Evolutionary conservation across 768 basidiomycete species (phyloP).

Genomic region (Lactarius hengduanensis): DNA sequence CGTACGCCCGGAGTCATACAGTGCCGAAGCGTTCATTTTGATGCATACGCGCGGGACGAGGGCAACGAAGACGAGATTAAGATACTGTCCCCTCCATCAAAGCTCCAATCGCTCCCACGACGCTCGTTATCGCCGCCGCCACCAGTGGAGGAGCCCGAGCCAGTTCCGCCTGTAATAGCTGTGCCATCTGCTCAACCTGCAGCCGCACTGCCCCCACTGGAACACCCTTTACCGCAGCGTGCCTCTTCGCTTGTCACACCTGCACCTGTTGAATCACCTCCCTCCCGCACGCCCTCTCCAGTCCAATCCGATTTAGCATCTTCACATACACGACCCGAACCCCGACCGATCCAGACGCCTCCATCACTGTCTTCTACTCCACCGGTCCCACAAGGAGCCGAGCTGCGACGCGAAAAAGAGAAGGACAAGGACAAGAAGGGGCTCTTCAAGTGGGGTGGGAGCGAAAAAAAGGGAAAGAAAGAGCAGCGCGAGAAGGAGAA

Average conservation of each 20-base stretch:
- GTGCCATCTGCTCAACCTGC: slow-evolving; percentile 4
- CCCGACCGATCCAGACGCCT: slow-evolving; percentile 22
- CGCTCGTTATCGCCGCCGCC: slow-evolving; percentile 23
- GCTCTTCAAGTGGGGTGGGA: slow-evolving; percentile 42
- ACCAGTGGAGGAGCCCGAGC: slow-evolving; percentile 3
- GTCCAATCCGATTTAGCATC: slow-evolving; percentile 1
- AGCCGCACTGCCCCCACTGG: slow-evolving; percentile 18
- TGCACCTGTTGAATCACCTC: slow-evolving; percentile 37
- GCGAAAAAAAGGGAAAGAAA: slow-evolving; percentile 50
- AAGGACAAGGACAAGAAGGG: slow-evolving; percentile 65
- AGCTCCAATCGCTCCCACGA: slow-evolving; percentile 15
- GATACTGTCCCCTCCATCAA: slow-evolving; percentile 12
- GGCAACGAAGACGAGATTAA: slow-evolving; percentile 37
- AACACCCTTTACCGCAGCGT: slow-evolving; percentile 26
- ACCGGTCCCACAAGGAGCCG: slow-evolving; percentile 55
- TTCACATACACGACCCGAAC: slow-evolving; percentile 14
- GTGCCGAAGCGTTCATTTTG: slow-evolving; percentile 83
- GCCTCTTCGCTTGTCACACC: slow-evolving; percentile 42
- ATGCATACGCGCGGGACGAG: slow-evolving; percentile 71
- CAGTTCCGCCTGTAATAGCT: slow-evolving; percentile 9
- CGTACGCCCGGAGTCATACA: slow-evolving; percentile 67
- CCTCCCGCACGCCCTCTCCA: slow-evolving; percentile 60
- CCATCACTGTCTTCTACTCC: slow-evolving; percentile 17
- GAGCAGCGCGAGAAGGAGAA: slow-evolving; percentile 60
- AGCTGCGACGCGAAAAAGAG: slow-evolving; percentile 74